phyloP scores from a whole-genome alignment of 805 yeast species.

The Wickerhamomyces ciferrii region DNA sequence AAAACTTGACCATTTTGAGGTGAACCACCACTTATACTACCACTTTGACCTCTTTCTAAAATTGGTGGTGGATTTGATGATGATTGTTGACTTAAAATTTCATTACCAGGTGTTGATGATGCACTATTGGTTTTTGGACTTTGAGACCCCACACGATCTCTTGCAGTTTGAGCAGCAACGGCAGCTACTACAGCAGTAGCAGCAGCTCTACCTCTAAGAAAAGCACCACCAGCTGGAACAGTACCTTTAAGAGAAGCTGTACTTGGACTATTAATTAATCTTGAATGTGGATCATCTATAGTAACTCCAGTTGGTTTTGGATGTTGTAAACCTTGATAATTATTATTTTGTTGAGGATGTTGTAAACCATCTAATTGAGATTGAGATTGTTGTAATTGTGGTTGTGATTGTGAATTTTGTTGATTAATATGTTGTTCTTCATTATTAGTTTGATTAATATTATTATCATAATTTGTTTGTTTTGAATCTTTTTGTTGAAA shows the following conservation, averaged over 20 bases:
- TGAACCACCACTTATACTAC: background rate
- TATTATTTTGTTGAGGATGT: background rate
- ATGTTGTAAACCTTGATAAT: background rate
- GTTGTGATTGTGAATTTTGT: background rate
- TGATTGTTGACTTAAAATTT: background rate
- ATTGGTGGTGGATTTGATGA: background rate
- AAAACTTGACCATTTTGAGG: background rate
- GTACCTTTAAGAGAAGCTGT: constrained; percentile 19
- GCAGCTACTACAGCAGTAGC: constrained; percentile 34
- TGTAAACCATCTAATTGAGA: background rate
- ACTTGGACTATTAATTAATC: background rate
- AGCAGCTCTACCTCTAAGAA: constrained; percentile 32
- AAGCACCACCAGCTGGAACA: constrained; percentile 42
- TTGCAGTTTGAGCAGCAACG: constrained; percentile 33
- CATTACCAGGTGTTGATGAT: constrained; percentile 2
- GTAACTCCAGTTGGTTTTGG: background rate
- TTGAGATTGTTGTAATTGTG: background rate
- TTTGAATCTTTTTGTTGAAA: constrained; percentile 1
- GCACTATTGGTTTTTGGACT: constrained; percentile 15
- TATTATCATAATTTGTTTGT: constrained; percentile 2
- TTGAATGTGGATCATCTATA: constrained; percentile 2
- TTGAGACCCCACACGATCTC: constrained; percentile 14
- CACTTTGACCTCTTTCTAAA: background rate
- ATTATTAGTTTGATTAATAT: background rate
- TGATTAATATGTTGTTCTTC: background rate